Percentiles rank a stretch among this genome's conserved stretches.
phyloP scores from a whole-genome alignment of 2,329 filamentous ascomycete species.

The Teratosphaeria nubilosa region DNA sequence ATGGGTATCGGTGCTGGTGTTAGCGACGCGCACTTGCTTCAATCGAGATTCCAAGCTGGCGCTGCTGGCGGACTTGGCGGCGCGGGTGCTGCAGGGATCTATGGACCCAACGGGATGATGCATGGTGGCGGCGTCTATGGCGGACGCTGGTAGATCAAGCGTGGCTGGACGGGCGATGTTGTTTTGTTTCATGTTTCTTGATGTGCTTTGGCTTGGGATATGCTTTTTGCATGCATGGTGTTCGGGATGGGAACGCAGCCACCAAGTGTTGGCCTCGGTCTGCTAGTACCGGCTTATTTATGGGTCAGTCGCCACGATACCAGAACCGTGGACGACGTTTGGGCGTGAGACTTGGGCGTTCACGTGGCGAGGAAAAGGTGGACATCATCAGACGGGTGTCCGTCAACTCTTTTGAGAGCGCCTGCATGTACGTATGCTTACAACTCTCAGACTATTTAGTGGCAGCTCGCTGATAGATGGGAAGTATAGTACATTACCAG shows the following conservation, averaged over 20 bases:
- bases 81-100: slow-evolving; percentile 10
- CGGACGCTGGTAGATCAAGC: slow-evolving; percentile 18
- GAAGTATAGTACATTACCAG: slow-evolving; percentile 18
- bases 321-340: not conserved
- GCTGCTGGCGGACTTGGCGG: slow-evolving; percentile 3
- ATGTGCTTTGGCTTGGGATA: slow-evolving; percentile 2
- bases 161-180: not conserved
- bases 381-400: not conserved
- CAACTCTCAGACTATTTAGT: slow-evolving; percentile 13
- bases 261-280: slow-evolving; percentile 5
- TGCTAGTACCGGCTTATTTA: not conserved
- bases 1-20: not conserved
- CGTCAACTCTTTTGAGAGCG: not conserved
- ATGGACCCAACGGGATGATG: slow-evolving; percentile 15
- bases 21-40: slow-evolving; percentile 8
- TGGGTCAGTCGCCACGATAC: not conserved
- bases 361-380: not conserved
- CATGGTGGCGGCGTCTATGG: slow-evolving; percentile 19
- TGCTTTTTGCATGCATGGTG: slow-evolving; percentile 7
- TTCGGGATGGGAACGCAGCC: slow-evolving; percentile 3
- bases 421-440: slow-evolving; percentile 24
- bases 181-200: slow-evolving; percentile 2
- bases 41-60: slow-evolving; percentile 11
- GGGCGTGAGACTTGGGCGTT: not conserved
- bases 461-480: slow-evolving; percentile 23